Percentiles rank a stretch among this genome's conserved stretches.
phyloP scores from a whole-genome alignment of 1,139 yeast genomes.

The Pichia sp. region DNA sequence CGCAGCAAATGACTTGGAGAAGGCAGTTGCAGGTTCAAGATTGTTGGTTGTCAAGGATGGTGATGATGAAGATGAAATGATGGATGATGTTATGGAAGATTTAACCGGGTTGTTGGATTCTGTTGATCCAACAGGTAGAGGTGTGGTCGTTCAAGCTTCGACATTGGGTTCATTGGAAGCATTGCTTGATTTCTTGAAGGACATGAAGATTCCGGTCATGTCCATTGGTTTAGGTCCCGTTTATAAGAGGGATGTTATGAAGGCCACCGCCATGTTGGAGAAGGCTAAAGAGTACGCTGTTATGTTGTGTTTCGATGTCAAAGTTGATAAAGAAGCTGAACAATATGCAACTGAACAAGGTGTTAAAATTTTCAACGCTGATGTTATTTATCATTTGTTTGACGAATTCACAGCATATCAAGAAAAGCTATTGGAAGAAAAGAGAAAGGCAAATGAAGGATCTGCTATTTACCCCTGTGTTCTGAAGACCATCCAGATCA shows the following conservation, averaged over 20 bases:
- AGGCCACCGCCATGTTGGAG: slow-evolving; percentile 94
- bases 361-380: slow-evolving; percentile 89
- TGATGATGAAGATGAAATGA: slow-evolving; percentile 93
- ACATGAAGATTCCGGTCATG: slow-evolving; percentile 98
- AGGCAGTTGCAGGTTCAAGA: slow-evolving; percentile 98
- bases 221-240: slow-evolving; percentile 98
- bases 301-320: slow-evolving; percentile 97
- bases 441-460: slow-evolving; percentile 84
- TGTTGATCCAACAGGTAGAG: slow-evolving; percentile 89
- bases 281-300: slow-evolving; percentile 93
- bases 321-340: slow-evolving; percentile 95
- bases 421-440: slow-evolving; percentile 76
- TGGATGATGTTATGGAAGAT: slow-evolving; percentile 99
- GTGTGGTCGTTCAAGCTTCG: slow-evolving; percentile 98
- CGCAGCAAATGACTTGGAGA: slow-evolving; percentile 95
- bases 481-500: slow-evolving; percentile 87
- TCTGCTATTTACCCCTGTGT: slow-evolving; percentile 95
- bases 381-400: slow-evolving; percentile 91
- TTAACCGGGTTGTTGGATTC: slow-evolving; percentile 90
- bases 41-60: slow-evolving; percentile 92
- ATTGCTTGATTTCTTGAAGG: slow-evolving; percentile 89
- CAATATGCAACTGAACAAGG: slow-evolving; percentile 94
- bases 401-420: slow-evolving; percentile 94
- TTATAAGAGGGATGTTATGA: slow-evolving; percentile 95
- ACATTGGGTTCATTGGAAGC: slow-evolving; percentile 98